These are phyloP conservation scores for Aureobasidium namibiae DNA, from an alignment of 2,329 filamentous ascomycete species.

Conservation along the genomic window DNA sequence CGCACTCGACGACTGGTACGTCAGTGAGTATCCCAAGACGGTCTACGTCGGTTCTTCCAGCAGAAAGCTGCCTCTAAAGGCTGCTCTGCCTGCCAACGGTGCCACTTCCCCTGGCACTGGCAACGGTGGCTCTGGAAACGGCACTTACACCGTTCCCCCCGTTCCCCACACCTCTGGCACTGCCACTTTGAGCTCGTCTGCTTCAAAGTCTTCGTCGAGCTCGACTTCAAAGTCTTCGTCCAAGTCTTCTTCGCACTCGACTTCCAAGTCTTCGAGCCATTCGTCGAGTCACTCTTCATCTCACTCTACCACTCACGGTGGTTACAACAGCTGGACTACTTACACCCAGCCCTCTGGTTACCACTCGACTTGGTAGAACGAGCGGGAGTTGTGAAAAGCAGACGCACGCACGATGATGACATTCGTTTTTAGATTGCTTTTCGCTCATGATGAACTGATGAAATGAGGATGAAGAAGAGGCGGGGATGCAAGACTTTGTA, in stretches of 20 bases:
- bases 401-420: background rate
- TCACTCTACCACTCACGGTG: background rate
- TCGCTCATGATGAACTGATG: background rate
- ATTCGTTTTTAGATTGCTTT: background rate
- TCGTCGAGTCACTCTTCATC: background rate
- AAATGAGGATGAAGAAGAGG: background rate
- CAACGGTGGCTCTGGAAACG: background rate
- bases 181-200: background rate
- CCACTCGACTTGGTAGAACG: background rate
- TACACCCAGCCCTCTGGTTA: slow-evolving; percentile 1
- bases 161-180: background rate
- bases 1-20: slow-evolving; percentile 71
- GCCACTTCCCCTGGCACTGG: slow-evolving; percentile 4
- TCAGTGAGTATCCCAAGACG: slow-evolving; percentile 48
- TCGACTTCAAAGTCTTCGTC: background rate
- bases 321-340: background rate
- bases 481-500: background rate
- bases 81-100: background rate
- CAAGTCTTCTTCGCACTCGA: background rate
- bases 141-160: slow-evolving; percentile 2
- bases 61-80: slow-evolving; percentile 45
- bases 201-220: background rate
- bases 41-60: slow-evolving; percentile 53
- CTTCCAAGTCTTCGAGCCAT: background rate
- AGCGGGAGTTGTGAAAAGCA: background rate